Evolutionary conservation across 2,329 filamentous ascomycete genomes (phyloP), one percentile per base, ranked within the genome.

Genomic region (Fusarium paranaense): DNA sequence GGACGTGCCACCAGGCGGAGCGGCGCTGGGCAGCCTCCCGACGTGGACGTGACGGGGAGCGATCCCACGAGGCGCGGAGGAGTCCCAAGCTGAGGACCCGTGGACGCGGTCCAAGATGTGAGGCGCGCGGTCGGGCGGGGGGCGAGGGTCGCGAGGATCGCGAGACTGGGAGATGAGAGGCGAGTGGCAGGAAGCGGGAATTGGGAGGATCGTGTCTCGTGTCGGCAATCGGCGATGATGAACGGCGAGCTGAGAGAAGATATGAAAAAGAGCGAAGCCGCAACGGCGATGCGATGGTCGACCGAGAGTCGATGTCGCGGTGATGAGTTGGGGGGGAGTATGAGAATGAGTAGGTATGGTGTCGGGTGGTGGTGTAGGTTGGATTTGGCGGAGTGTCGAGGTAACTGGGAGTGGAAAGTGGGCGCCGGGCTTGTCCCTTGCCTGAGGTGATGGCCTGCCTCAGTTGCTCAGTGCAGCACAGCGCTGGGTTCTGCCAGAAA

Each of bases 1-100:
- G 72, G 74, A 78, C 69, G 76, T 78, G 78, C 77, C 80, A 80
- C 79, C 78, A 81, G 80, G 78, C 78, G 78, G 76, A 79, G 67
- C 74, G 74, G 78, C 80, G 76, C 76, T 77, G 74, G 76, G 78
- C 76, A 76, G 79, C 79, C 74, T 78, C 76, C 79, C 77, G 78
- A 79, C 75, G 79, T 80, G 76, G 80, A 75, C 77, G 79, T 79
- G 77, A 77, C 78, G 75, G 78, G 71, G 76, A 77, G 76, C 73
- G 69, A 77, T 75, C 65, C 77, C 69, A 70, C 42, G 71, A 75
- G 59, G 73, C 75, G 75, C 75, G 74, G 74, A 67, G 40, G 56
- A 40, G 47, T 67, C 70, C 45, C 16, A 52, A 52, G 56, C 68
- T 54, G 71, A 40, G 47, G 52, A 74, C 52, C 57, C 58, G 72